A percentile compares a stretch with the other conserved stretches of the same genome.
Conservation (phyloP, 169 alveolate species). For the Babesia bigemina region DNA sequence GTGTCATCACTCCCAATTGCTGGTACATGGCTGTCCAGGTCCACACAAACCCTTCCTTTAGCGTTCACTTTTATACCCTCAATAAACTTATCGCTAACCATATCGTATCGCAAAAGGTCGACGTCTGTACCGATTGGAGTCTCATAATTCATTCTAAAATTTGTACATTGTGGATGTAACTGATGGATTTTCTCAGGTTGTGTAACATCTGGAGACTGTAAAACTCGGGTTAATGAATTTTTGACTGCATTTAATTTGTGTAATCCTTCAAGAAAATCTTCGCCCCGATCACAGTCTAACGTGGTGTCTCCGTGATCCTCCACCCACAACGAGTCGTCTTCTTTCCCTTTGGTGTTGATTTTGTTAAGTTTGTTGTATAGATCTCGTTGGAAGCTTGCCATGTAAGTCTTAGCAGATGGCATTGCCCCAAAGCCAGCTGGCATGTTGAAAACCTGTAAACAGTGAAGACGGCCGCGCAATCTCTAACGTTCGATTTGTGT, state of each 20-base stretch:
- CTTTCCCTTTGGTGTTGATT: slow-evolving; percentile 3
- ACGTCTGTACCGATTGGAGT: slow-evolving; percentile 55
- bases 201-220: neutral
- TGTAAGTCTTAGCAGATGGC: slow-evolving; percentile 39
- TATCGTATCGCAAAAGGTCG: slow-evolving; percentile 44
- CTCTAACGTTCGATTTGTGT: too few species aligned
- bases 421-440: slow-evolving; percentile 28
- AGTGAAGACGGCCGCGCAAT: neutral
- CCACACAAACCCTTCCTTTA: slow-evolving; percentile 54
- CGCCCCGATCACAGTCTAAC: slow-evolving; percentile 23
- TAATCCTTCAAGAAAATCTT: slow-evolving; percentile 4
- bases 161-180: slow-evolving; percentile 16
- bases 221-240: neutral
- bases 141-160: slow-evolving; percentile 60
- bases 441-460: slow-evolving; percentile 47
- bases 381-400: slow-evolving; percentile 59
- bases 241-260: slow-evolving; percentile 12
- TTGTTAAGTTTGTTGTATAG: slow-evolving; percentile 49
- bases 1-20: neutral
- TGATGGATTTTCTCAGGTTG: slow-evolving; percentile 28
- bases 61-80: slow-evolving; percentile 58
- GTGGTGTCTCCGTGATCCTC: slow-evolving; percentile 57
- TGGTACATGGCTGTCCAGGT: slow-evolving; percentile 40
- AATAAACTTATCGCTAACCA: slow-evolving; percentile 29
- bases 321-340: slow-evolving; percentile 51